Percentiles rank a stretch among this genome's conserved stretches.
phyloP scores from a whole-genome alignment of 108 stramenopile species.

The Cyclostephanos invisitatus region DNA sequence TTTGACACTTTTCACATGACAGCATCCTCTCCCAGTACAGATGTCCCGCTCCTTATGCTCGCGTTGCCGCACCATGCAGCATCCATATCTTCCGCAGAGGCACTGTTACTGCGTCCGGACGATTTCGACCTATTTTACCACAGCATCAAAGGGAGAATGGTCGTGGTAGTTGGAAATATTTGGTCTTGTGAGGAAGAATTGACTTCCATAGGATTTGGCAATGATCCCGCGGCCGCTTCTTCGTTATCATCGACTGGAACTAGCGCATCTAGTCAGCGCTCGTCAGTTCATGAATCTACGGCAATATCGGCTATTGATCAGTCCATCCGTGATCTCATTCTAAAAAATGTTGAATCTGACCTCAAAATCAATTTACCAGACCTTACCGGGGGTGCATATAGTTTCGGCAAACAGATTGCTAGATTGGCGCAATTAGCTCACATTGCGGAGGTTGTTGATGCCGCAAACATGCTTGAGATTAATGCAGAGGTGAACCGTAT shows the following conservation, averaged over 20 bases:
- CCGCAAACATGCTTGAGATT: constrained; percentile 13
- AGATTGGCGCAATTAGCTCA: constrained; percentile 80
- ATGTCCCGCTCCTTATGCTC: constrained; percentile 70
- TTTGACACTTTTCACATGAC: constrained; percentile 60
- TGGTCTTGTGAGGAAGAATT: constrained; percentile 81
- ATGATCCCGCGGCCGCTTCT: constrained; percentile 14
- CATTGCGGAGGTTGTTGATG: constrained; percentile 51
- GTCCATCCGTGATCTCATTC: constrained; percentile 49
- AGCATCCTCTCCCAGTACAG: constrained; percentile 27
- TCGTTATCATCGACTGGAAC: constrained; percentile 3
- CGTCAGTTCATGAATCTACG: constrained; percentile 15
- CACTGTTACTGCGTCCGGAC: constrained; percentile 37
- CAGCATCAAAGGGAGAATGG: constrained; percentile 81
- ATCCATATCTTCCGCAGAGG: constrained; percentile 48
- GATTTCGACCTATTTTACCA: constrained; percentile 70
- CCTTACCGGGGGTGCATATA: constrained; percentile 66
- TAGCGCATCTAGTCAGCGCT: constrained; percentile 14
- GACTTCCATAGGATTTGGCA: constrained; percentile 51
- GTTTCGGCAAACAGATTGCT: constrained; percentile 82
- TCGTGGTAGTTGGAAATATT: constrained; percentile 64
- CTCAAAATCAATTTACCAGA: constrained; percentile 62
- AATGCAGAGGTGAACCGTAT: constrained; percentile 11
- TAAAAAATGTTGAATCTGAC: constrained; percentile 66
- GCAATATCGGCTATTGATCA: constrained; percentile 45
- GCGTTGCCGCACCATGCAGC: constrained; percentile 85